These are phyloP conservation scores for Garcia nutans DNA, from an alignment of 345 rosid species.

Conservation along the genomic window DNA sequence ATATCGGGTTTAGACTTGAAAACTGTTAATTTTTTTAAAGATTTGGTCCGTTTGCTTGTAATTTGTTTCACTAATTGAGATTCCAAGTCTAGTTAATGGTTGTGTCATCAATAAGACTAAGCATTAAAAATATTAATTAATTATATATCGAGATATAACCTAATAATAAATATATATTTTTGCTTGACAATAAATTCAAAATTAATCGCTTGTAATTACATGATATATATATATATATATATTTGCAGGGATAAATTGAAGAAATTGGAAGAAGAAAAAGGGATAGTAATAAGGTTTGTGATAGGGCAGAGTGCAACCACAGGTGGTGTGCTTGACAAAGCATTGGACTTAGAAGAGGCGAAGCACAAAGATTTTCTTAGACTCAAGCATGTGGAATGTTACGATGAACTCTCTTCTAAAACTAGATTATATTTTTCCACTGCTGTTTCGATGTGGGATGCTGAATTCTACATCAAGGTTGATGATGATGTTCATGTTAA, in stretches of 20 bases:
- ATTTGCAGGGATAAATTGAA: conserved; percentile 60
- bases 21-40: too few species aligned
- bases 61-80: too few species aligned
- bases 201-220: too few species aligned
- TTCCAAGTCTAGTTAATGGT: too few species aligned
- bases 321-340: conserved; percentile 75
- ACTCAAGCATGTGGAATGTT: conserved; percentile 80
- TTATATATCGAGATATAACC: too few species aligned
- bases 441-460: conserved; percentile 72
- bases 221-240: background rate
- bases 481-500: conserved; percentile 92
- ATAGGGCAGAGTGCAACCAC: conserved; percentile 81
- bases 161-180: too few species aligned
- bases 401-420: conserved; percentile 76
- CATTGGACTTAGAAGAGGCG: conserved; percentile 65
- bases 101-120: too few species aligned
- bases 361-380: conserved; percentile 70
- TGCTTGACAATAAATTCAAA: too few species aligned
- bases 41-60: too few species aligned
- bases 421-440: conserved; percentile 82
- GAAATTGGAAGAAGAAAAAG: conserved; percentile 77
- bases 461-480: conserved; percentile 78
- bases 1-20: too few species aligned
- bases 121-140: too few species aligned
- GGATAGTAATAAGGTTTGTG: conserved; percentile 79